These are phyloP conservation scores for Tolypocladium album DNA, from an alignment of 2,329 filamentous ascomycete genomes.

Conservation along the genomic window DNA sequence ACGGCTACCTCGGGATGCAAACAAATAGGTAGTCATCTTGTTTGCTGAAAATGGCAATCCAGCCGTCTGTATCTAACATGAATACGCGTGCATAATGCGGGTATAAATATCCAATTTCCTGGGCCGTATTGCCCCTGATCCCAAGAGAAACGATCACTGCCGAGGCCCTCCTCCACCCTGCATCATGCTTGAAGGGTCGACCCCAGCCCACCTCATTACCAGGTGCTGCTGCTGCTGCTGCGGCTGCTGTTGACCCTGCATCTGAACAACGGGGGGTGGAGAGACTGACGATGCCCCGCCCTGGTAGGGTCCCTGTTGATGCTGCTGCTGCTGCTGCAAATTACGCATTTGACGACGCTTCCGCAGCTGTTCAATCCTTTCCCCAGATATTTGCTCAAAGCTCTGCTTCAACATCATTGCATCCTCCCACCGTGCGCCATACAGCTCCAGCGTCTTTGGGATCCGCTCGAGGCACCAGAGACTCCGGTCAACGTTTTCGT, in stretches of 20 bases:
- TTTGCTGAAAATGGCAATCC: not conserved
- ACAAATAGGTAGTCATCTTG: not conserved
- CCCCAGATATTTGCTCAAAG: constrained; percentile 39
- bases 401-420: constrained; percentile 40
- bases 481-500: constrained; percentile 45
- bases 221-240: constrained; percentile 9
- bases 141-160: not conserved
- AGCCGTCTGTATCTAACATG: not conserved
- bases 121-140: not conserved
- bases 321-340: constrained; percentile 21
- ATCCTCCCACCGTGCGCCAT: constrained; percentile 49
- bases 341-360: constrained; percentile 24
- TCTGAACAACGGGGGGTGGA: constrained; percentile 1
- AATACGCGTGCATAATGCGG: not conserved
- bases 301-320: constrained; percentile 21
- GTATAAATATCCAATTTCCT: not conserved
- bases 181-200: constrained; percentile 34
- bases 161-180: constrained; percentile 13
- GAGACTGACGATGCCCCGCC: constrained; percentile 8
- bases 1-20: not conserved
- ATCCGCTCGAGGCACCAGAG: constrained; percentile 44
- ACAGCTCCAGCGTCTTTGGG: constrained; percentile 41
- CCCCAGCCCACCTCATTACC: constrained; percentile 31
- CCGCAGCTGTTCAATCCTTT: constrained; percentile 31
- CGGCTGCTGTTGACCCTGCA: constrained; percentile 16